These are phyloP conservation scores for Mangifera indica DNA, from an alignment of 345 rosid species.

Conservation along the genomic window DNA sequence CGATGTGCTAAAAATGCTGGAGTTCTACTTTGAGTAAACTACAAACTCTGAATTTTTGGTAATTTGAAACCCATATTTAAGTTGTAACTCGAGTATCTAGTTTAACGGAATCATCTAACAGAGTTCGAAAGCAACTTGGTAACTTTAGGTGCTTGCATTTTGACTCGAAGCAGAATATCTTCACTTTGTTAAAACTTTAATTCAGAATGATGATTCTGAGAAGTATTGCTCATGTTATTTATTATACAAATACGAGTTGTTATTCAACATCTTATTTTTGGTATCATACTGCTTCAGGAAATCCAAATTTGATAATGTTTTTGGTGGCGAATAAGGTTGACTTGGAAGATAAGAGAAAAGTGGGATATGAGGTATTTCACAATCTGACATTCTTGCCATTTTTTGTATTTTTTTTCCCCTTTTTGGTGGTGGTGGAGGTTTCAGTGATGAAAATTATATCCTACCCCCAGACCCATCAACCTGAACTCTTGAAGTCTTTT, in stretches of 20 bases:
- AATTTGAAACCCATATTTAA: neutral
- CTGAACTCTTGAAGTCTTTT: neutral
- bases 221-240: neutral
- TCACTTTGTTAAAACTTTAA: neutral
- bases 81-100: neutral
- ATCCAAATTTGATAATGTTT: constrained; percentile 63
- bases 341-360: constrained; percentile 63
- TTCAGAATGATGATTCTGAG: neutral
- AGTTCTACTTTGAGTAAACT: neutral
- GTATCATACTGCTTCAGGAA: constrained; percentile 39
- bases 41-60: neutral
- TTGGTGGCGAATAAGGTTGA: constrained; percentile 77
- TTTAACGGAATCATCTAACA: neutral
- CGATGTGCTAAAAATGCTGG: neutral
- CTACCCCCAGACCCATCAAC: neutral
- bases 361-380: constrained; percentile 49
- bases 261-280: neutral
- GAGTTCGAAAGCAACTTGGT: constrained; percentile 2
- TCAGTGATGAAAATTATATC: neutral
- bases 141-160: neutral
- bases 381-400: neutral
- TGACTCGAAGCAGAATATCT: neutral
- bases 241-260: neutral
- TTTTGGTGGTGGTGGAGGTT: neutral
- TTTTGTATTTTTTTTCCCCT: neutral